Evolutionary conservation across 1,139 yeast genomes (phyloP).

Genomic region (Yamadazyma atlantica): DNA sequence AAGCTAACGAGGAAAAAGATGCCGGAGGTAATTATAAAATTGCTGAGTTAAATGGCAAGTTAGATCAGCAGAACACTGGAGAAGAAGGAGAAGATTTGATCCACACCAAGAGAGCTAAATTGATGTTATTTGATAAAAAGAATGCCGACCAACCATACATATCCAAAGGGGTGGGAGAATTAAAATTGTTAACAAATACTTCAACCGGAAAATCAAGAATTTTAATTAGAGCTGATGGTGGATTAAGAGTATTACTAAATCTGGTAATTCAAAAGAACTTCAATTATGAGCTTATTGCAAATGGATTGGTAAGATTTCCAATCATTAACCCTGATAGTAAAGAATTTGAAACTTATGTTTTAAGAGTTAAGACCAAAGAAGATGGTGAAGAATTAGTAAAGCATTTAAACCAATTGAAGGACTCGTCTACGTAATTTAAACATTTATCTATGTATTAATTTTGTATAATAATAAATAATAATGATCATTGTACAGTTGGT

Average conservation of each 20-base stretch:
- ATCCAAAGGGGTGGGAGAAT: conserved; percentile 77
- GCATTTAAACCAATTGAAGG: conserved; percentile 40
- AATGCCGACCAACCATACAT: conserved; percentile 49
- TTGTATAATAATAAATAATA: conserved; percentile 1
- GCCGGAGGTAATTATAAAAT: conserved; percentile 2
- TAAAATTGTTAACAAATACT: conserved; percentile 65
- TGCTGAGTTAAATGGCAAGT: conserved; percentile 45
- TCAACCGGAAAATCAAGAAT: conserved; percentile 64
- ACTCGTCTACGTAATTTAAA: not conserved
- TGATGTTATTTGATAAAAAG: conserved; percentile 60
- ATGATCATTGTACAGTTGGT: conserved; percentile 1
- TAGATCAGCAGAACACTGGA: conserved; percentile 56
- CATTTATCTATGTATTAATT: not conserved
- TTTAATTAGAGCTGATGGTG: conserved; percentile 85
- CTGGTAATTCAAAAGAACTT: conserved; percentile 52
- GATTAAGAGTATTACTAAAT: conserved; percentile 78
- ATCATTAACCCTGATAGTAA: conserved; percentile 43
- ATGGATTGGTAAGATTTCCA: conserved; percentile 61
- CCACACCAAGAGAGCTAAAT: conserved; percentile 69
- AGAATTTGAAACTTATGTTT: conserved; percentile 55
- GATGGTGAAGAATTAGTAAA: conserved; percentile 68
- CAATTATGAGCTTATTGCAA: conserved; percentile 57
- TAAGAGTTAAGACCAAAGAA: conserved; percentile 64
- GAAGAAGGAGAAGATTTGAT: conserved; percentile 77
- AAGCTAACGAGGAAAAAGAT: conserved; percentile 1